Base-by-base conservation (phyloP, 257 asterid genomes). In the Cruciata laevipes region DNA sequence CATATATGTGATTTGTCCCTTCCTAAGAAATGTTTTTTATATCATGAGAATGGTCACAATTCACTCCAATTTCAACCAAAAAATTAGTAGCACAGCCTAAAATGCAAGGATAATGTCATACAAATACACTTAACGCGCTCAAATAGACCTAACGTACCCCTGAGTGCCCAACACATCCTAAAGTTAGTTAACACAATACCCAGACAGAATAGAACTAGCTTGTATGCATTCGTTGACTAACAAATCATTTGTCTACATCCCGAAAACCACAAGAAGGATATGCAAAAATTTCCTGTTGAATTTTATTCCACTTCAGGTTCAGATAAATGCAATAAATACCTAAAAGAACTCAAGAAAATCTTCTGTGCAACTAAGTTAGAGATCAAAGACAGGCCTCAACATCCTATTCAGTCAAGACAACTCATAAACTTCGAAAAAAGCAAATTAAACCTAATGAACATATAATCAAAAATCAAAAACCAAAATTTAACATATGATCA, bases 131-230 rank as follows among this genome's bases (percentile, higher is more conserved):
- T 11, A 11, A 51, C 5, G 51, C 53, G 4, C 40, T 25, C 23
- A 65, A 6, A 44, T 0, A 65, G 13, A 18, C 1, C 7, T 42
- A 44, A 13, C 21, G 7, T 44, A 8, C 32, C 10, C 10, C 13
- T 7, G 10, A 8, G 42, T 10, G 3, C 32, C 13, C 12, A 4
- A 10, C 70, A 66, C 23, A 51, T n/a, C 60, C 60, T 8, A 49
- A 7, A 66, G 14, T 14, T 18, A 17, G 60, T n/a, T 10, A 27
- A 30, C 32, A 6, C 62, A 5, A 31, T 31, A 27, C 31, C 18
- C 61, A 13, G 6, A 67, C 51, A 67, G 49, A 67, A 14, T 31
- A 23, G 27, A 52, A 66, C 17, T 6, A 30, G 71, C 71, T n/a
- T 31, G 51, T 52, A 3, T 49, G n/a, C 47, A 67, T 67, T 44